Base-by-base conservation (phyloP, 805 yeast genomes). In the Jamesozyma jinghongensis region DNA sequence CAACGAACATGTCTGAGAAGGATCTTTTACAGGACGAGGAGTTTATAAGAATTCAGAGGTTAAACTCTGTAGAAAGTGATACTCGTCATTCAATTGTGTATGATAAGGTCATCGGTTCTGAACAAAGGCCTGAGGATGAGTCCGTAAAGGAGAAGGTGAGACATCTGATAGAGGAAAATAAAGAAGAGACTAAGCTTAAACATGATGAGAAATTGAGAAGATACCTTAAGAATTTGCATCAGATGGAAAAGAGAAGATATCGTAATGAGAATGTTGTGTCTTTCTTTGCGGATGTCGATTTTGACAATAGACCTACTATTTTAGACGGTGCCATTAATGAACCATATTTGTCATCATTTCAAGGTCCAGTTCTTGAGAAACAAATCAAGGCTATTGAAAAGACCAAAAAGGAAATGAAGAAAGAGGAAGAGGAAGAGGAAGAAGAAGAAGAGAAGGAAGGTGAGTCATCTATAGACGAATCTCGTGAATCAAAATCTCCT, bases 241-340 rank as follows among this genome's bases (percentile, higher is more conserved):
- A 27, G 13, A 33, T 35, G 14, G 47, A 46, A 19, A 44, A 44
- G 29, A 40, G 44, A 20, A 39, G 46, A 31, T 44, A 38, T 19
- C 34, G 40, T 18, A 35, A 32, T n/a, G 45, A 42, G 16, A 32
- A 38, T 13, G 32, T 65, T 44, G 56, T 71, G 29, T 75, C 80
- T 4, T 67, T 73, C 40, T 76, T 77, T 50, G 68, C 70, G 2
- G 84, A 78, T 53, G 65, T 74, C 16, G 66, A 68, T 28, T 75
- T 77, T 50, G 51, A 49, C 18, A 54, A 63, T 7, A 51, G 71
- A 20, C 56, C 70, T 5, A 60, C 74, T 10, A 74, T 80, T 18
- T 68, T 80, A 48, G 87, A 80, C 54, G 62, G 69, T 16, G 47
- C 58, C n/a, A 48, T 60, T n/a, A 52, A 52, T 34, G 51, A 52